Conservation (phyloP, 1,139 yeast genomes). For the Protomyces gravidus region DNA sequence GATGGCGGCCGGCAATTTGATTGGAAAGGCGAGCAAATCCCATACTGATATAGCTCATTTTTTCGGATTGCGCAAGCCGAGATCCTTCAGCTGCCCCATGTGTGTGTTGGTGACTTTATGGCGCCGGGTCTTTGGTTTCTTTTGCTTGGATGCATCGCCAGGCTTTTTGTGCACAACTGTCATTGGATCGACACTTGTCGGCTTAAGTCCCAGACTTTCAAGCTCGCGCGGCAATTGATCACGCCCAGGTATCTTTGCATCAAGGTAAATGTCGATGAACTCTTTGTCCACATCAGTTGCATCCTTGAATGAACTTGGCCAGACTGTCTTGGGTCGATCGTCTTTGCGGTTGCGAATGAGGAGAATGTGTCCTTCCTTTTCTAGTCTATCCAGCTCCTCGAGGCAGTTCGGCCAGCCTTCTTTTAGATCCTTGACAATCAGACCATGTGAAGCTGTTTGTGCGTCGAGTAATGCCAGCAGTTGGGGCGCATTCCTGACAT, state of each 20-base stretch:
- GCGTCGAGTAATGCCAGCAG: slow-evolving; percentile 66
- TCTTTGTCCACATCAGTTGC: slow-evolving; percentile 66
- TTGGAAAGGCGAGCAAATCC: slow-evolving; percentile 28
- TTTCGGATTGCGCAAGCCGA: slow-evolving; percentile 14
- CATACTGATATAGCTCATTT: slow-evolving; percentile 1
- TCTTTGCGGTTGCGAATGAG: slow-evolving; percentile 80
- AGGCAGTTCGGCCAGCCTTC: slow-evolving; percentile 94
- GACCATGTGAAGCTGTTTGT: slow-evolving; percentile 84
- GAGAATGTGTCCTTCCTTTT: slow-evolving; percentile 26
- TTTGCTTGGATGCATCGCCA: slow-evolving; percentile 45
- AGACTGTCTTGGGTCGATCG: slow-evolving; percentile 79
- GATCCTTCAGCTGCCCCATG: slow-evolving; percentile 88
- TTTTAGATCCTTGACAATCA: slow-evolving; percentile 77
- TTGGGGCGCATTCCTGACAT: slow-evolving; percentile 76
- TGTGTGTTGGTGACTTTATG: slow-evolving; percentile 95
- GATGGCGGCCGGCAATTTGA: slow-evolving; percentile 24
- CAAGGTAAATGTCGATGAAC: slow-evolving; percentile 57
- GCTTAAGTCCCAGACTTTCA: slow-evolving; percentile 81
- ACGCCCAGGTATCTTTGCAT: slow-evolving; percentile 71
- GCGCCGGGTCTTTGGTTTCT: slow-evolving; percentile 84
- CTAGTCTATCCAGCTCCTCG: slow-evolving; percentile 29
- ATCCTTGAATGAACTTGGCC: slow-evolving; percentile 80
- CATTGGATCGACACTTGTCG: slow-evolving; percentile 96
- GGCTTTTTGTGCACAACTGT: slow-evolving; percentile 56
- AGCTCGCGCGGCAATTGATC: slow-evolving; percentile 74